phyloP scores from a whole-genome alignment of 805 yeast species.

The Wickerhamomyces bovis region DNA sequence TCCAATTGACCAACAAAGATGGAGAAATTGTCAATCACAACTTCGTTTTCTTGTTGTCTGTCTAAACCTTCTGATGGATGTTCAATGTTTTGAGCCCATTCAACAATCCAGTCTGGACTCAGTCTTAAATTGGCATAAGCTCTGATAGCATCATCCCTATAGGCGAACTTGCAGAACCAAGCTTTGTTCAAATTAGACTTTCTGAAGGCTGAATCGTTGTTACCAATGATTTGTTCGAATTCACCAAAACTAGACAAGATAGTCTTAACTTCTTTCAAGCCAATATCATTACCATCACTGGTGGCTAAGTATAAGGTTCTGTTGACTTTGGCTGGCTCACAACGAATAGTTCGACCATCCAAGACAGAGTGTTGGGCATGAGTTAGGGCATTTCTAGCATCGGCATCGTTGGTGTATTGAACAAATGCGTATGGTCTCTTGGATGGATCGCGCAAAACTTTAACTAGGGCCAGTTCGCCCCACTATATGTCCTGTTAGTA shows the following conservation, averaged over 20 bases:
- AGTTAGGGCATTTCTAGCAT: slow-evolving; percentile 60
- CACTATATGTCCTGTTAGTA: slow-evolving; percentile 31
- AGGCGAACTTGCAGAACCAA: slow-evolving; percentile 77
- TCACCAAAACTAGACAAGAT: slow-evolving; percentile 59
- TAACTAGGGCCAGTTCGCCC: slow-evolving; percentile 69
- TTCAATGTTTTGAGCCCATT: slow-evolving; percentile 85
- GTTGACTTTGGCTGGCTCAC: slow-evolving; percentile 89
- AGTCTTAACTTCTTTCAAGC: slow-evolving; percentile 29
- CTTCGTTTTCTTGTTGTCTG: slow-evolving; percentile 28
- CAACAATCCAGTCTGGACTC: slow-evolving; percentile 51
- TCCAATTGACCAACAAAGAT: slow-evolving; percentile 77
- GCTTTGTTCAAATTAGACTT: slow-evolving; percentile 29
- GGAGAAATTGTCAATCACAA: slow-evolving; percentile 60
- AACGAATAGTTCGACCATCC: slow-evolving; percentile 72
- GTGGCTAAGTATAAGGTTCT: slow-evolving; percentile 66
- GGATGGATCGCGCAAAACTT: slow-evolving; percentile 74
- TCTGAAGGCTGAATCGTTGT: slow-evolving; percentile 27
- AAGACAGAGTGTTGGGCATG: slow-evolving; percentile 64
- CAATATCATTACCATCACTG: slow-evolving; percentile 23
- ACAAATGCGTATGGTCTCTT: slow-evolving; percentile 92
- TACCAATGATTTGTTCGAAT: slow-evolving; percentile 57
- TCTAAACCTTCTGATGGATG: slow-evolving; percentile 30
- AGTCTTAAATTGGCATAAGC: slow-evolving; percentile 69
- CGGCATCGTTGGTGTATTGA: slow-evolving; percentile 67
- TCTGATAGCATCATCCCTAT: slow-evolving; percentile 81